These are phyloP conservation scores for Cylindricascospora bacillispora DNA, from an alignment of 1,139 yeast species.

Conservation along the genomic window DNA sequence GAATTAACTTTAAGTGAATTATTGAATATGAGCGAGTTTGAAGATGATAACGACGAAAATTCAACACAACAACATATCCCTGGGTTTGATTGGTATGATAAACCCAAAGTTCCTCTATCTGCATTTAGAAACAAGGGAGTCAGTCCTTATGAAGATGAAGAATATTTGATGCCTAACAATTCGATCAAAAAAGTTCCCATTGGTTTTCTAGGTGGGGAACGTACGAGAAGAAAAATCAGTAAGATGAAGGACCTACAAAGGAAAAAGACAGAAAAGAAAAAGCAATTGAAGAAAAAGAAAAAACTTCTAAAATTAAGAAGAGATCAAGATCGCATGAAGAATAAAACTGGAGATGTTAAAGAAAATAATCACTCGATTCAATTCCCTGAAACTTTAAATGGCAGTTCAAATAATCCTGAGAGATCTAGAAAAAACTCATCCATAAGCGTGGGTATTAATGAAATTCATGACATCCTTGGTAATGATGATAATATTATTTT, in stretches of 20 bases:
- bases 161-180: constrained; percentile 21
- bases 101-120: constrained; percentile 64
- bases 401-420: neutral
- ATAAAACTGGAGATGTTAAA: constrained; percentile 6
- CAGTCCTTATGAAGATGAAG: constrained; percentile 24
- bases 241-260: constrained; percentile 25
- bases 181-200: constrained; percentile 25
- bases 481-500: constrained; percentile 14
- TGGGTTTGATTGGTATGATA: constrained; percentile 28
- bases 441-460: constrained; percentile 22
- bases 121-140: constrained; percentile 77
- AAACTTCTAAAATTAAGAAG: constrained; percentile 20
- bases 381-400: neutral
- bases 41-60: constrained; percentile 43
- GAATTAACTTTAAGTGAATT: constrained; percentile 76
- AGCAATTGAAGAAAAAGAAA: constrained; percentile 22
- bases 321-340: constrained; percentile 20
- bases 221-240: constrained; percentile 25
- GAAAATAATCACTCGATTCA: neutral
- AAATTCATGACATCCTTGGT: constrained; percentile 16
- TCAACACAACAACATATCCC: constrained; percentile 1
- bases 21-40: constrained; percentile 77
- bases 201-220: constrained; percentile 26
- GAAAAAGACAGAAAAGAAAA: constrained; percentile 21
- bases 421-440: constrained; percentile 14